phyloP scores from a whole-genome alignment of 768 basidiomycete genomes.

The Exsudoporus frostii region DNA sequence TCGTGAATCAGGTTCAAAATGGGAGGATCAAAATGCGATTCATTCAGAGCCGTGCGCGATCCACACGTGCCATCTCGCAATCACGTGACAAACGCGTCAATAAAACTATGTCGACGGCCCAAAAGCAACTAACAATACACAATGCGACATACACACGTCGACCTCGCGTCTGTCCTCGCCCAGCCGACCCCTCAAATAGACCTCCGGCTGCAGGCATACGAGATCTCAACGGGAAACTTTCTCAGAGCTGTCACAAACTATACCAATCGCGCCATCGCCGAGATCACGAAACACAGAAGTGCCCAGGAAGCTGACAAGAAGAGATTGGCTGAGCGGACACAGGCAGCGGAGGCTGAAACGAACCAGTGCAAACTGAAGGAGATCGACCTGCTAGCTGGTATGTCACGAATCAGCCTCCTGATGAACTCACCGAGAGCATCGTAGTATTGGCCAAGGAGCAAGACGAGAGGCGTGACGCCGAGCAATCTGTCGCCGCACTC shows the following conservation, averaged over 20 bases:
- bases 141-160: conserved; percentile 48
- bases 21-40: not conserved
- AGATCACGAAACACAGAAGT: conserved; percentile 65
- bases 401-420: conserved; percentile 20
- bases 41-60: not conserved
- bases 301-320: conserved; percentile 62
- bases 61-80: conserved; percentile 1
- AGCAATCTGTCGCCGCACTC: conserved; percentile 55
- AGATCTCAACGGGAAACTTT: conserved; percentile 67
- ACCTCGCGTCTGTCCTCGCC: conserved; percentile 56
- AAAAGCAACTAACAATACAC: not conserved
- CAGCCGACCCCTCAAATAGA: conserved; percentile 60
- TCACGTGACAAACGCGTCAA: conserved; percentile 26
- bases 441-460: conserved; percentile 66
- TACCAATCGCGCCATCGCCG: conserved; percentile 65
- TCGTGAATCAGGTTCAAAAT: not conserved
- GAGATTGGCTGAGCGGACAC: conserved; percentile 55
- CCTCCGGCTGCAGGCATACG: conserved; percentile 56
- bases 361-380: conserved; percentile 75
- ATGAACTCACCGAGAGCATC: not conserved
- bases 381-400: conserved; percentile 75
- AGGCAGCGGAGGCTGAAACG: conserved; percentile 64
- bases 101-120: not conserved
- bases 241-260: conserved; percentile 69
- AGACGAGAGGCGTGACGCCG: conserved; percentile 69